Conservation (phyloP, 805 yeast species). For the Metschnikowia gelsemii region DNA sequence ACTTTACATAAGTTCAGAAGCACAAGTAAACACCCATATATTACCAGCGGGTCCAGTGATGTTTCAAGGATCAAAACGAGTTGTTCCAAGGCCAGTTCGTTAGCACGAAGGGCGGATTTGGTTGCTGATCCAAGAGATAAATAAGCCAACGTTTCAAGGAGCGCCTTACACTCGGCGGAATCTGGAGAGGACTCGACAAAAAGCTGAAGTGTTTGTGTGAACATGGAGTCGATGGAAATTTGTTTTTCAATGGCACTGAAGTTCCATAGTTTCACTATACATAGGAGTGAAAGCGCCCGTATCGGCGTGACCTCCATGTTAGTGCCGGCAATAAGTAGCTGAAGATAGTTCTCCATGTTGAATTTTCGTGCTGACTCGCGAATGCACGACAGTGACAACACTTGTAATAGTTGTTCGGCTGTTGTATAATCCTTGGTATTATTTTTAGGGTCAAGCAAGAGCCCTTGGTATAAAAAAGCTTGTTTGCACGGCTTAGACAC, state of each 20-base stretch:
- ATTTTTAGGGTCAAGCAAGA: conserved; percentile 10
- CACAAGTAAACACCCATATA: conserved; percentile 44
- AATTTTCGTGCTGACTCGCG: conserved; percentile 19
- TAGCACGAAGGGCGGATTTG: conserved; percentile 13
- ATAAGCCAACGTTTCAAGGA: conserved; percentile 19
- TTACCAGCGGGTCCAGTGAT: conserved; percentile 15
- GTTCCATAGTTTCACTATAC: conserved; percentile 22
- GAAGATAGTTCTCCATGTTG: conserved; percentile 16
- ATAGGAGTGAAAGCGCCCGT: conserved; percentile 16
- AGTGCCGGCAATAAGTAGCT: conserved; percentile 16
- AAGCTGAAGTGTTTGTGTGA: conserved; percentile 4
- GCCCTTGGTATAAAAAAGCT: conserved; percentile 13
- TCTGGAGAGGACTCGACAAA: conserved; percentile 3
- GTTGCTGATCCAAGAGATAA: conserved; percentile 16
- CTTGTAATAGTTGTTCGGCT: conserved; percentile 13
- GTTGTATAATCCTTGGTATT: conserved; percentile 7
- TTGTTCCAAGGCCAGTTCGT: conserved; percentile 14
- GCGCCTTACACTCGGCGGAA: neutral
- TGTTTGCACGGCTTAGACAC: conserved; percentile 12
- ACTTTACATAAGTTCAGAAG: conserved; percentile 41
- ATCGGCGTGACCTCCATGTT: conserved; percentile 4
- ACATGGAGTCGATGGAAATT: conserved; percentile 16
- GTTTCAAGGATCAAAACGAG: conserved; percentile 18
- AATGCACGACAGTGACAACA: conserved; percentile 19
- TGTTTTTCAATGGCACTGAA: conserved; percentile 19